These are phyloP conservation scores for Fusarium miscanthi DNA, from an alignment of 2,329 filamentous ascomycete species.

Conservation along the genomic window DNA sequence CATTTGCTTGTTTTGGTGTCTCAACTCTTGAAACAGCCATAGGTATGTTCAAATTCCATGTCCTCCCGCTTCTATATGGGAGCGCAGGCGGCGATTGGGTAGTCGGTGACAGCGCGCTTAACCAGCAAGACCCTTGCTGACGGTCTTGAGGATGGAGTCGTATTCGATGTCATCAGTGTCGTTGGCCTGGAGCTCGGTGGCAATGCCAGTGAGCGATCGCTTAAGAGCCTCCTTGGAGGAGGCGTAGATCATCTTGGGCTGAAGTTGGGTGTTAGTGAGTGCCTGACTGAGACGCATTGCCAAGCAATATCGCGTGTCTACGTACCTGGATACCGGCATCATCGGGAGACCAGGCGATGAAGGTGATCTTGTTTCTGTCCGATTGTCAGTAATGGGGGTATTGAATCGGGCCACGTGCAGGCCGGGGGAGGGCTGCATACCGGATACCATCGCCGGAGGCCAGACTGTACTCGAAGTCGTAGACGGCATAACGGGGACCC, in stretches of 20 bases:
- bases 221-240: constrained; percentile 89
- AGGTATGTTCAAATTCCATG: constrained; percentile 45
- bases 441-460: constrained; percentile 78
- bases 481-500: constrained; percentile 85
- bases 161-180: constrained; percentile 85
- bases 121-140: constrained; percentile 70
- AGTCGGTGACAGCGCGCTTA: constrained; percentile 48
- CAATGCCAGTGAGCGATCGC: constrained; percentile 79
- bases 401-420: constrained; percentile 3
- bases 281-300: constrained; percentile 58
- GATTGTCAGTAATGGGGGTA: constrained; percentile 32
- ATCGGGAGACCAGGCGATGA: constrained; percentile 85
- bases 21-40: constrained; percentile 44
- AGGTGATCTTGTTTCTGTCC: constrained; percentile 78
- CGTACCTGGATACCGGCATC: constrained; percentile 81
- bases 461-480: constrained; percentile 83
- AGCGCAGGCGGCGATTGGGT: constrained; percentile 18
- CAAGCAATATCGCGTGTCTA: constrained; percentile 69
- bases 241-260: constrained; percentile 92
- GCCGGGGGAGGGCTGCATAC: constrained; percentile 54
- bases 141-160: constrained; percentile 73
- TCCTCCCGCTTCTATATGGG: constrained; percentile 37
- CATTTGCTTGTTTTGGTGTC: constrained; percentile 41
- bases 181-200: constrained; percentile 84
- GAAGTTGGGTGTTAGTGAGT: constrained; percentile 24